These are phyloP conservation scores for Chernovozyma aurita DNA, from an alignment of 1,139 yeast species.

Conservation along the genomic window DNA sequence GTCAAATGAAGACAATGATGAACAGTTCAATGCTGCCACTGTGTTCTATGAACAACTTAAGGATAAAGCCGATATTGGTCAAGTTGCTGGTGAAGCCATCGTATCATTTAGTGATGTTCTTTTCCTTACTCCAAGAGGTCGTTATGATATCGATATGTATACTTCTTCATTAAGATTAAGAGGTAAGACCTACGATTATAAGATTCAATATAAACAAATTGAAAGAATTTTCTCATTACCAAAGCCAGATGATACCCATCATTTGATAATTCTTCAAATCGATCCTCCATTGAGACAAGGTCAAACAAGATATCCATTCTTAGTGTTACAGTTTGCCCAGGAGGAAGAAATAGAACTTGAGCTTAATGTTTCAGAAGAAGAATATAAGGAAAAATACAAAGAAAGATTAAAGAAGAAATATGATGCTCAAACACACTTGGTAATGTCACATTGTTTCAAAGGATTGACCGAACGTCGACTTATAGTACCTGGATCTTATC, in stretches of 20 bases:
- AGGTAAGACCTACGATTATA: conserved; percentile 97
- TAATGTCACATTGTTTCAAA: conserved; percentile 81
- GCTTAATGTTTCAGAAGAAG: conserved; percentile 79
- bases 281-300: conserved; percentile 93
- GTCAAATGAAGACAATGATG: conserved; percentile 40
- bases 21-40: conserved; percentile 72
- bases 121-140: conserved; percentile 96
- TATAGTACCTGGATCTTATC: conserved; percentile 81
- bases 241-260: conserved; percentile 90
- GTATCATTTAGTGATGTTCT: conserved; percentile 88
- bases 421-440: conserved; percentile 81
- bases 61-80: conserved; percentile 95
- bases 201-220: conserved; percentile 84
- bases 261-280: conserved; percentile 79
- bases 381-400: conserved; percentile 70
- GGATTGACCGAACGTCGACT: conserved; percentile 88
- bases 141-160: conserved; percentile 95
- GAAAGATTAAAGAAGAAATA: conserved; percentile 73
- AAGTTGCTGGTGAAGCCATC: conserved; percentile 94
- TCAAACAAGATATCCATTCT: conserved; percentile 91
- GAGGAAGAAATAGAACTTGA: conserved; percentile 93
- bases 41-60: conserved; percentile 86
- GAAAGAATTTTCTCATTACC: conserved; percentile 91
- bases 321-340: conserved; percentile 81
- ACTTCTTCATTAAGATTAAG: conserved; percentile 83